Percentiles rank a stretch among this genome's conserved stretches.
These are phyloP conservation scores for Backusella sp. DNA, from an alignment of 192 early-diverging fungal genomes.

Conservation along the genomic window DNA sequence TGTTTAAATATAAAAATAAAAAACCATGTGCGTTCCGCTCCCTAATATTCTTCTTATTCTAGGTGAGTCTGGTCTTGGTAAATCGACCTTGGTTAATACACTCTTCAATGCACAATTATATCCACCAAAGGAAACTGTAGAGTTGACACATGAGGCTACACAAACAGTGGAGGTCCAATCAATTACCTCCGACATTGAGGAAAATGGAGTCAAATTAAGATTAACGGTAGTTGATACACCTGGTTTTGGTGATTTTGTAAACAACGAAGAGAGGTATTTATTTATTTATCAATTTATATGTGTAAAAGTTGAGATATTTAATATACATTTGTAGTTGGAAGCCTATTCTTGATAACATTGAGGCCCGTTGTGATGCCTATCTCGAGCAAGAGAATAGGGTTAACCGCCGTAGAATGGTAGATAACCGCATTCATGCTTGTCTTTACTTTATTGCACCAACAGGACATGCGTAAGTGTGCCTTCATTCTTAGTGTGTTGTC, in stretches of 20 bases:
- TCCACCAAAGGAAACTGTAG: conserved; percentile 74
- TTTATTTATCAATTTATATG: neutral
- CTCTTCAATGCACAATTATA: conserved; percentile 89
- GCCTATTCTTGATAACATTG: conserved; percentile 93
- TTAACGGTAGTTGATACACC: conserved; percentile 97
- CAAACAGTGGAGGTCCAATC: conserved; percentile 80
- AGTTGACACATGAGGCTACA: conserved; percentile 59
- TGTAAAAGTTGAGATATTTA: neutral
- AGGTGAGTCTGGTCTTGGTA: conserved; percentile 95
- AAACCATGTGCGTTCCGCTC: neutral
- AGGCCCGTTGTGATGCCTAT: conserved; percentile 92
- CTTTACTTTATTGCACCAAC: conserved; percentile 98
- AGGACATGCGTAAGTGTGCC: conserved; percentile 72
- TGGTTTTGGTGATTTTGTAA: conserved; percentile 98
- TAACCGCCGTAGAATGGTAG: conserved; percentile 85
- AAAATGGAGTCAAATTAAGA: conserved; percentile 91
- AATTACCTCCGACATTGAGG: conserved; percentile 90
- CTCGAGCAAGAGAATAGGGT: conserved; percentile 91
- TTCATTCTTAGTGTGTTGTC: neutral
- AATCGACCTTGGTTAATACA: conserved; percentile 98
- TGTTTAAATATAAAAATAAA: neutral
- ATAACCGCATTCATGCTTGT: conserved; percentile 93
- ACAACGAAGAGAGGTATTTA: conserved; percentile 89
- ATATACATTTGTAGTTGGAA: conserved; percentile 72
- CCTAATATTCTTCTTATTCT: neutral